These are phyloP conservation scores for Pseudomassariella vexata DNA, from an alignment of 2,329 filamentous ascomycete genomes.

Conservation along the genomic window DNA sequence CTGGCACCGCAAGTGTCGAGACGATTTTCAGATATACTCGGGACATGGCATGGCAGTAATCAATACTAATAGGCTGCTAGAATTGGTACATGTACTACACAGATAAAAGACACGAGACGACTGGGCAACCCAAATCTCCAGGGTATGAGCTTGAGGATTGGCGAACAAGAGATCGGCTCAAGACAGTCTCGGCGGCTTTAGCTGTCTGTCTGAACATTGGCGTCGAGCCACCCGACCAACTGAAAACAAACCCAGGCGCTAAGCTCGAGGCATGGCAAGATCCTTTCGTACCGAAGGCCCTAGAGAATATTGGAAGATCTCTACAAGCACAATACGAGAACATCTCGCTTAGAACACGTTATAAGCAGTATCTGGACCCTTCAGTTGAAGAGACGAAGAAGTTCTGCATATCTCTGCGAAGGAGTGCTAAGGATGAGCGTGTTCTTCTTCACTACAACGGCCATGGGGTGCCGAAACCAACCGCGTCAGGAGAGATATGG, in stretches of 20 bases:
- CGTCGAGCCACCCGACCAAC: constrained; percentile 92
- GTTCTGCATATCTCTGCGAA: constrained; percentile 82
- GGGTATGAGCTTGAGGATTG: constrained; percentile 75
- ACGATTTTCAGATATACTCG: too few relatives aligned
- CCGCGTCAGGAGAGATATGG: constrained; percentile 95
- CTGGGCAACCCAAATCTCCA: constrained; percentile 73
- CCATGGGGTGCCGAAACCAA: constrained; percentile 93
- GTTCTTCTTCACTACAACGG: constrained; percentile 99
- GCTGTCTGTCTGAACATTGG: constrained; percentile 96
- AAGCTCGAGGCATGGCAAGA: constrained; percentile 97
- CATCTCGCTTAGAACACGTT: constrained; percentile 87
- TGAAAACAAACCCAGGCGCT: constrained; percentile 89
- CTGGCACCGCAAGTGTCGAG: too few relatives aligned
- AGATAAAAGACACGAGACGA: constrained; percentile 94
- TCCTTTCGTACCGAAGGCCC: constrained; percentile 76
- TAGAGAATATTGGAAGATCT: constrained; percentile 92
- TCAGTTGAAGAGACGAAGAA: constrained; percentile 97
- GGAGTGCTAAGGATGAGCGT: constrained; percentile 92
- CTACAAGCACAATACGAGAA: constrained; percentile 97
- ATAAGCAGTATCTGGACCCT: constrained; percentile 94
- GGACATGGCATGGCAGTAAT: too few relatives aligned
- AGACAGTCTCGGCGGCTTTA: constrained; percentile 92
- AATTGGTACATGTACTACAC: constrained; percentile 99
- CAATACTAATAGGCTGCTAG: constrained; percentile 39
- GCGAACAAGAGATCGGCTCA: constrained; percentile 93